Evolutionary conservation across 2,329 filamentous ascomycete genomes (phyloP).

Genomic region (Exophiala sideris): DNA sequence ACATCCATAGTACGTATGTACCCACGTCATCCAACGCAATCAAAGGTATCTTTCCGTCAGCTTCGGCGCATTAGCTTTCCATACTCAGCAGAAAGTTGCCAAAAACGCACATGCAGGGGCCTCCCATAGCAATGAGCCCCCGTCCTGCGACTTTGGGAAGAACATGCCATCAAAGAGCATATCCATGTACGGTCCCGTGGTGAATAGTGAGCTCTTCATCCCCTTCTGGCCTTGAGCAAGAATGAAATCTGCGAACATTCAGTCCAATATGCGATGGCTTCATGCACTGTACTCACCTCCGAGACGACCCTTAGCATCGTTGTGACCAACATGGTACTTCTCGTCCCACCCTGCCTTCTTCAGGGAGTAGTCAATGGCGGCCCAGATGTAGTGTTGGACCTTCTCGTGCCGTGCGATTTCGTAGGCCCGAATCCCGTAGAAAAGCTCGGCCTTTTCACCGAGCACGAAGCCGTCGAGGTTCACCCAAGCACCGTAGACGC

Average conservation of each 20-base stretch:
- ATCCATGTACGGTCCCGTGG: conserved; percentile 9
- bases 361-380: conserved; percentile 48
- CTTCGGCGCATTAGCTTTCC: background rate
- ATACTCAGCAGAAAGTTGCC: no score
- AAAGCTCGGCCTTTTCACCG: conserved; percentile 52
- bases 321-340: conserved; percentile 47
- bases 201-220: conserved; percentile 8
- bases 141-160: conserved; percentile 1
- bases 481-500: conserved; percentile 48
- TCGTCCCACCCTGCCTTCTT: conserved; percentile 48
- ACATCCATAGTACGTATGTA: conserved; percentile 47
- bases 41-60: conserved; percentile 39
- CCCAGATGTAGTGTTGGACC: conserved; percentile 44
- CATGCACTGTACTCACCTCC: conserved; percentile 24
- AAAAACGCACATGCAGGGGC: conserved; percentile 35
- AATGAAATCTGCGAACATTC: conserved; percentile 3
- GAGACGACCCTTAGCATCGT: conserved; percentile 46
- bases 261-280: background rate
- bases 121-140: conserved; percentile 41
- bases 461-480: conserved; percentile 54
- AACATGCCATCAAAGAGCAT: conserved; percentile 9
- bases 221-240: conserved; percentile 3
- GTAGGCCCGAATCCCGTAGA: conserved; percentile 38
- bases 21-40: conserved; percentile 47
- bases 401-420: conserved; percentile 35